A percentile compares a stretch with the other conserved stretches of the same genome.
phyloP scores from a whole-genome alignment of 768 basidiomycete species.

The Termitomyces heimii region DNA sequence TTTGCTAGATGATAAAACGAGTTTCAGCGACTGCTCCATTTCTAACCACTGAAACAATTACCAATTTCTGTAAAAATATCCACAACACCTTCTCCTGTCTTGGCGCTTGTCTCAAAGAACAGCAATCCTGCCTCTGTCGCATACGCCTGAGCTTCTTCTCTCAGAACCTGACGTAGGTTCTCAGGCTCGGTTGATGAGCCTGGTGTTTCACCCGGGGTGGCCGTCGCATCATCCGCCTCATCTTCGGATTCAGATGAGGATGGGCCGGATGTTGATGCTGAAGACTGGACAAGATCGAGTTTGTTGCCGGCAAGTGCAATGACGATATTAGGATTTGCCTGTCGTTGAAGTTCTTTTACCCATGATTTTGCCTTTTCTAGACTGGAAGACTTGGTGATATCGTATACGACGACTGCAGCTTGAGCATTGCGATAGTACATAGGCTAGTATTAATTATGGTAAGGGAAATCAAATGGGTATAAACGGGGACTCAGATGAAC shows the following conservation, averaged over 20 bases:
- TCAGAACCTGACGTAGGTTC: conserved; percentile 81
- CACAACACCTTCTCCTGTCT: conserved; percentile 92
- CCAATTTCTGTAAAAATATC: conserved; percentile 99
- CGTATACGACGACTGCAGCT: conserved; percentile 97
- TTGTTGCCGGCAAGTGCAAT: conserved; percentile 99
- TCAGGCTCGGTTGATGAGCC: conserved; percentile 55
- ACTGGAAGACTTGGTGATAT: conserved; percentile 92
- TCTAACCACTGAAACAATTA: conserved; percentile 28
- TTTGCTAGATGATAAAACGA: conserved; percentile 31
- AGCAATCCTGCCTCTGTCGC: conserved; percentile 91
- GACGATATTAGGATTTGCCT: conserved; percentile 98
- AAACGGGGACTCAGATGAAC: conserved; percentile 23
- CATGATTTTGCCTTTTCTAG: conserved; percentile 99
- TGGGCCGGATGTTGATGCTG: conserved; percentile 43
- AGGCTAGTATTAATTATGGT: conserved; percentile 54
- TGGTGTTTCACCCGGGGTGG: conserved; percentile 70
- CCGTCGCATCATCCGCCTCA: conserved; percentile 90
- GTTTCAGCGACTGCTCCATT: not conserved
- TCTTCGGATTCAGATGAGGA: conserved; percentile 71
- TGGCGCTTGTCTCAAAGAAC: conserved; percentile 97
- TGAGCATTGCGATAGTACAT: conserved; percentile 99
- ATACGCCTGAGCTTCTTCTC: conserved; percentile 95
- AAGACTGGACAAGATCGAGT: conserved; percentile 79
- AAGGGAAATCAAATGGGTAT: conserved; percentile 9
- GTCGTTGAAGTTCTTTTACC: conserved; percentile 98